These are phyloP conservation scores for Podaxis sp. DNA, from an alignment of 768 basidiomycete genomes.

Conservation along the genomic window DNA sequence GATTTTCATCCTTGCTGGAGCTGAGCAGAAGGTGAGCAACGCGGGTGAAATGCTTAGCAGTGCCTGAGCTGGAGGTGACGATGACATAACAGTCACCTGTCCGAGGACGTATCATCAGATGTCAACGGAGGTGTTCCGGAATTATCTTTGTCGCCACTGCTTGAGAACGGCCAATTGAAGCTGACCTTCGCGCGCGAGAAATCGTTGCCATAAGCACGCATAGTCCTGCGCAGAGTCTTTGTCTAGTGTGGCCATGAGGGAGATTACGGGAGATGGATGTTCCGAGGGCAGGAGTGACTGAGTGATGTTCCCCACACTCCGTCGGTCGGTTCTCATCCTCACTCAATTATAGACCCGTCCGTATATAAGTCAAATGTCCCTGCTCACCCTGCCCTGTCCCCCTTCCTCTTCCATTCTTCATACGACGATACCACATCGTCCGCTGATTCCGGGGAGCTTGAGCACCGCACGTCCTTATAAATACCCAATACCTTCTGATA, in stretches of 20 bases:
- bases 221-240: not conserved
- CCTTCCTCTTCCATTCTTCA: not conserved
- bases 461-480: no score
- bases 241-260: not conserved
- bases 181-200: not conserved
- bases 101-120: not conserved
- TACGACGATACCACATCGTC: no score
- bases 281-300: not conserved
- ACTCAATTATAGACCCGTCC: not conserved
- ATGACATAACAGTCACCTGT: not conserved
- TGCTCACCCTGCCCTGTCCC: not conserved
- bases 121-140: not conserved
- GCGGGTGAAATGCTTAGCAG: no score
- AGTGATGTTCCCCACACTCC: constrained; percentile 9
- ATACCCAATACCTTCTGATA: not conserved
- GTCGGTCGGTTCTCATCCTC: constrained; percentile 7
- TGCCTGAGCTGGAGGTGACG: no score
- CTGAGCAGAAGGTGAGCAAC: no score
- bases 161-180: not conserved
- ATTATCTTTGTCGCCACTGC: not conserved
- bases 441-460: no score
- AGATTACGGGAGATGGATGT: constrained; percentile 12
- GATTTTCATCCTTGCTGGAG: not conserved
- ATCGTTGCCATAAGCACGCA: not conserved
- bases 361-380: not conserved